A percentile compares a stretch with the other conserved stretches of the same genome.
Conservation (phyloP, 2,329 filamentous ascomycete species). For the Aurifilum marmelostoma region DNA sequence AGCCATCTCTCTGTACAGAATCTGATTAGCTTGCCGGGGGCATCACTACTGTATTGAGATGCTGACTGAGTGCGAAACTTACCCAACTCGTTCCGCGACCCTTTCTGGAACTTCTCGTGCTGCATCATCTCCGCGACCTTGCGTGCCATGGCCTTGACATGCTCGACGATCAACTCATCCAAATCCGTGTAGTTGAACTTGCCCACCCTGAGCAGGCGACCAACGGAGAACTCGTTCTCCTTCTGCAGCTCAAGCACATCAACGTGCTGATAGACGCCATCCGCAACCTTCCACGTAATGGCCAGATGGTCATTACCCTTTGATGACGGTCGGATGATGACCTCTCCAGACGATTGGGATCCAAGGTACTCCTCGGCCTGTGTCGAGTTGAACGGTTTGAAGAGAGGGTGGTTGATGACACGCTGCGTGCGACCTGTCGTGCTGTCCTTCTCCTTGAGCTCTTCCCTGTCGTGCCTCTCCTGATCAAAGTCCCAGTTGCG, state of each 20-base stretch:
- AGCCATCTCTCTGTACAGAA: conserved; percentile 80
- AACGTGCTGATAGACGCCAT: conserved; percentile 96
- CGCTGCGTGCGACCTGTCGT: conserved; percentile 83
- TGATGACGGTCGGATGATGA: conserved; percentile 92
- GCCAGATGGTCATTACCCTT: conserved; percentile 95
- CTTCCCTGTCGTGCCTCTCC: conserved; percentile 81
- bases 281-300: conserved; percentile 96
- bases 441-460: conserved; percentile 83
- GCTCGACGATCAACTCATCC: conserved; percentile 94
- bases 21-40: conserved; percentile 31
- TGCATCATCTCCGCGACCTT: conserved; percentile 97
- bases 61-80: conserved; percentile 46
- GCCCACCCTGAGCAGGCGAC: conserved; percentile 81
- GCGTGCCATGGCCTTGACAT: conserved; percentile 95
- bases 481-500: conserved; percentile 86
- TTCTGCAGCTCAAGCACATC: conserved; percentile 97
- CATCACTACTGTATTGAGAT: too few species aligned
- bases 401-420: conserved; percentile 97
- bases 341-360: conserved; percentile 81
- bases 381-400: conserved; percentile 87
- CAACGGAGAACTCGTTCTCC: conserved; percentile 94
- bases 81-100: conserved; percentile 82
- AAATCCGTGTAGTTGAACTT: conserved; percentile 94
- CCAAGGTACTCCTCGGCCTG: conserved; percentile 94
- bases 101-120: conserved; percentile 90